Base-by-base conservation (phyloP, 169 alveolate species). In the Neospora caninum region DNA sequence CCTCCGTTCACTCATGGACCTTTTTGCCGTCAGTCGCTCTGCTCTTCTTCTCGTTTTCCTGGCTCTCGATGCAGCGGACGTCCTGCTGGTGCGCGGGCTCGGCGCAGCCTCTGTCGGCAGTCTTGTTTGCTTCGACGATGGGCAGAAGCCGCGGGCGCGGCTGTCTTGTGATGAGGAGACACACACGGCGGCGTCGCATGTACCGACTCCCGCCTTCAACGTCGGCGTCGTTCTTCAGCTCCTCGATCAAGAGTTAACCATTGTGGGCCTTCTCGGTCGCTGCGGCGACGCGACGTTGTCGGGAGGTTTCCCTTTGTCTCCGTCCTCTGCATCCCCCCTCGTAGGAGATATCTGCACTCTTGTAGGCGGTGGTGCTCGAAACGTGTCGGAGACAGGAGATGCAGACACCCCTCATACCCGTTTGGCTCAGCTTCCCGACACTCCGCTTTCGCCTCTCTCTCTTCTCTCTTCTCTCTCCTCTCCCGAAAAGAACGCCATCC, bases 171-270 rank as follows among this genome's bases (percentile, higher is more conserved):
- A 49, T 4, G 31, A 4, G 80, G 80, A 7, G 80, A 69, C 34
- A 25, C 41, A 7, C 80, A 10, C 80, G 38, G 29, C 34, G 2
- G 80, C 80, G 38, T 25, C 80, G 80, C 41, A 69, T 29, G 80
- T 58, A 58, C 31, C 80, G 38, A 6, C 80, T 9, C 34, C 80
- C 41, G 38, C 84, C 16, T 36, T 36, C 43, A 13, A 34, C n/a
- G 39, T 73, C 20, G 84, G 84, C 41, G 84, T 73, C 27, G 84
- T 73, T 13, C 84, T 73, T 18, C 84, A 73, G 84, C 84, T 73
- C 16, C 84, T 73, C 49, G 45, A 73, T 16, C 43, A 18, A 73
- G 84, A 73, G 13, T 22, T 73, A 43, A 73, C 39, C 18, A 22
- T 73, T n/a, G 84, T 73, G 9, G 84, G 84, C 39, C 43, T 73